These are phyloP conservation scores for Phylloporus arenicola DNA, from an alignment of 768 basidiomycete genomes.

Conservation along the genomic window DNA sequence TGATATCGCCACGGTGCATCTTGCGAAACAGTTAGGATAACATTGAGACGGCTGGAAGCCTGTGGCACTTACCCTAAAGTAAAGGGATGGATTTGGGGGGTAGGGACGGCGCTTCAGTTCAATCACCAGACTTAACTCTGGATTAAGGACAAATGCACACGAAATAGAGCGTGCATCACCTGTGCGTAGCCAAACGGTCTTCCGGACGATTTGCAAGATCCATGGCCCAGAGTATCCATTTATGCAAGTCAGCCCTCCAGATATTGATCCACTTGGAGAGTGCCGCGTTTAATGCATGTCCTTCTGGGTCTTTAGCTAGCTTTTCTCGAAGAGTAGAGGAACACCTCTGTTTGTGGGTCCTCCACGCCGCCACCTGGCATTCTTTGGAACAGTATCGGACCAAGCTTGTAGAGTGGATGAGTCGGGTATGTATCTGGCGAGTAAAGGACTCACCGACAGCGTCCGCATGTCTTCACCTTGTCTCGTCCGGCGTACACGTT, in stretches of 20 bases:
- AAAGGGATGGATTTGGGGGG: conserved; percentile 10
- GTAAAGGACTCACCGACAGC: conserved; percentile 18
- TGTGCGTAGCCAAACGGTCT: conserved; percentile 24
- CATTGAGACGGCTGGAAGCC: neutral
- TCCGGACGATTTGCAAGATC: conserved; percentile 24
- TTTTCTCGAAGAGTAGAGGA: conserved; percentile 7
- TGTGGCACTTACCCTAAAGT: conserved; percentile 16
- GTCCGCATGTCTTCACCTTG: conserved; percentile 23
- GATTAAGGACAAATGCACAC: neutral
- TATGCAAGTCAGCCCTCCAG: conserved; percentile 19
- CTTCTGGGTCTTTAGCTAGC: conserved; percentile 11
- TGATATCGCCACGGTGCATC: conserved; percentile 24
- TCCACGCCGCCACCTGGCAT: conserved; percentile 28
- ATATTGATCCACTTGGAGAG: conserved; percentile 25
- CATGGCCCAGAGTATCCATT: conserved; percentile 18
- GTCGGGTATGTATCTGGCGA: neutral
- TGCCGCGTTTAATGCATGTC: conserved; percentile 14
- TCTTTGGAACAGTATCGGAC: conserved; percentile 29
- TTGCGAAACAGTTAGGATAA: conserved; percentile 5
- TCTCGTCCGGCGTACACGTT: conserved; percentile 17
- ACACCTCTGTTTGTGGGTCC: conserved; percentile 23
- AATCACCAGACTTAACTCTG: conserved; percentile 16
- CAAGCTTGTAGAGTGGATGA: conserved; percentile 7
- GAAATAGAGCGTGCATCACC: conserved; percentile 3
- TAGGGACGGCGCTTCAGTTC: conserved; percentile 17